phyloP scores from a whole-genome alignment of 2,329 filamentous ascomycete genomes.

The Graphium sp. region DNA sequence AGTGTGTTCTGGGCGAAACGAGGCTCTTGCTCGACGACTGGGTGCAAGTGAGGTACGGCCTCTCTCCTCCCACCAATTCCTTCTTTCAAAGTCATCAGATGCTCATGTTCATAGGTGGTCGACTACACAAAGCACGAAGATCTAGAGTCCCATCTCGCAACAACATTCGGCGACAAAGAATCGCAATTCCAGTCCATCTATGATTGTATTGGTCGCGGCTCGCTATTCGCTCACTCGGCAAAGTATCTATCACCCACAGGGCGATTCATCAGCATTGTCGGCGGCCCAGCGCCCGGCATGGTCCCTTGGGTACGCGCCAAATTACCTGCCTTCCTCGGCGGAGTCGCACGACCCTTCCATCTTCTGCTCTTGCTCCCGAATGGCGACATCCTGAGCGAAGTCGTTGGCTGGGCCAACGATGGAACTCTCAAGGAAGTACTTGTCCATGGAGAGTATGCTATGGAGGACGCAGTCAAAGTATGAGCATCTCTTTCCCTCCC shows the following conservation, averaged over 20 bases:
- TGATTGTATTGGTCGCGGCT: constrained; percentile 10
- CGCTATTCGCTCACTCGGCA: constrained; percentile 8
- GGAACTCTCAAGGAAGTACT: constrained; percentile 7
- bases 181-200: constrained; percentile 8
- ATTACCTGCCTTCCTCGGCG: constrained; percentile 8
- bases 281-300: constrained; percentile 5
- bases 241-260: constrained; percentile 9
- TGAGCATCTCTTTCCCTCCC: not conserved
- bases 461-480: constrained; percentile 7
- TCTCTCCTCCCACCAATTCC: not conserved
- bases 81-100: not conserved
- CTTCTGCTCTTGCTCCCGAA: constrained; percentile 3
- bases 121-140: constrained; percentile 9
- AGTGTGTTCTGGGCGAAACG: constrained; percentile 10
- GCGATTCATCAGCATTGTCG: constrained; percentile 9
- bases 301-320: constrained; percentile 8
- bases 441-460: constrained; percentile 8
- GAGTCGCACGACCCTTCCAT: constrained; percentile 7
- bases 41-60: constrained; percentile 10
- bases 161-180: constrained; percentile 1
- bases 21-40: constrained; percentile 8
- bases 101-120: constrained; percentile 7
- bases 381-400: constrained; percentile 4
- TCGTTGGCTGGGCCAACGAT: constrained; percentile 4
- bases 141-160: constrained; percentile 7